phyloP scores from a whole-genome alignment of 2,329 filamentous ascomycete species.

The Phoma sp. region DNA sequence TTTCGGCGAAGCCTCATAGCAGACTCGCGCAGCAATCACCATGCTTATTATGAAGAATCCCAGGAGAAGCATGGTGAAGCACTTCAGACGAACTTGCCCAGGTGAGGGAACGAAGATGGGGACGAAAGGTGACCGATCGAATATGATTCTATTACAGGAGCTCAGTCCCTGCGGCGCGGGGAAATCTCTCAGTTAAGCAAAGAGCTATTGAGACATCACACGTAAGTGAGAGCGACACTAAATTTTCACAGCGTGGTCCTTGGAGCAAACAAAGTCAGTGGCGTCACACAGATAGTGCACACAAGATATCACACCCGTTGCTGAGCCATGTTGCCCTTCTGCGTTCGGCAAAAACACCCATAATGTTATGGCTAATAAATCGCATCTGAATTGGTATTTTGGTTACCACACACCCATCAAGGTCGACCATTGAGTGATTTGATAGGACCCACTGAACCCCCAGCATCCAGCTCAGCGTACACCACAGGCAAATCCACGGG shows the following conservation, averaged over 20 bases:
- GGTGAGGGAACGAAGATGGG: too few relatives aligned
- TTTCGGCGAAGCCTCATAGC: background rate
- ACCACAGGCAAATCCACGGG: background rate
- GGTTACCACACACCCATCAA: background rate
- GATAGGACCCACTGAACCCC: background rate
- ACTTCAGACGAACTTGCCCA: too few relatives aligned
- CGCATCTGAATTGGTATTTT: background rate
- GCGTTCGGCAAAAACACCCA: background rate
- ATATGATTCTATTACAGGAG: too few relatives aligned
- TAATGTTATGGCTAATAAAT: background rate
- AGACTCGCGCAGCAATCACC: background rate
- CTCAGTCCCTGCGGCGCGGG: background rate
- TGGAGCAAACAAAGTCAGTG: background rate
- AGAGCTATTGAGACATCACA: background rate
- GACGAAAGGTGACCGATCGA: too few relatives aligned
- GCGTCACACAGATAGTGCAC: background rate
- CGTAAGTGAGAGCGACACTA: background rate
- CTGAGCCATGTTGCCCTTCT: background rate
- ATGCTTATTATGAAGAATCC: background rate
- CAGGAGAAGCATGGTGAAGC: conserved; percentile 4
- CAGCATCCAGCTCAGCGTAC: conserved; percentile 2
- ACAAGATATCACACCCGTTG: background rate
- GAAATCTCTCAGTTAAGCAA: background rate
- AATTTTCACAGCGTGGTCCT: background rate
- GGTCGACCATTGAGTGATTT: background rate